Conservation (phyloP, 2,329 filamentous ascomycete species). For the Fusarium pilosicola region DNA sequence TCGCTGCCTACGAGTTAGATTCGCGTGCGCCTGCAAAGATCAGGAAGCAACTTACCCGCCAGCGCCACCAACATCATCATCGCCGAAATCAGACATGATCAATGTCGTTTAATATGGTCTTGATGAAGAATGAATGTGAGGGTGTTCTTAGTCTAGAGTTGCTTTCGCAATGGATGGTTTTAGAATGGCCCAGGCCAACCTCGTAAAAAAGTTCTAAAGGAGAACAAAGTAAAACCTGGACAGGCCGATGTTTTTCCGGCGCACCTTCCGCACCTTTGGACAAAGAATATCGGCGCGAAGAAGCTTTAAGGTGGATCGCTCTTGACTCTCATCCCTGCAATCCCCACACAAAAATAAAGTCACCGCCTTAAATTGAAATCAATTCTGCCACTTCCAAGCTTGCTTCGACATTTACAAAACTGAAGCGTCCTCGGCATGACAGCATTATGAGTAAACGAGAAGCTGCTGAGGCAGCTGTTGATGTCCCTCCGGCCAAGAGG, state of each 20-base stretch:
- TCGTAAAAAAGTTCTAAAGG: conserved; percentile 46
- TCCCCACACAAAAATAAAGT: conserved; percentile 45
- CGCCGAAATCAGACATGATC: conserved; percentile 79
- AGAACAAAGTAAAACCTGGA: conserved; percentile 39
- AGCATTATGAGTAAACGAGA: conserved; percentile 50
- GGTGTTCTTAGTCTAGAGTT: neutral
- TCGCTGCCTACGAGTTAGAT: conserved; percentile 60
- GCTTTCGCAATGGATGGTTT: conserved; percentile 34
- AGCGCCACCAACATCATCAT: conserved; percentile 69
- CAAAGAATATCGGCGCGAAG: neutral
- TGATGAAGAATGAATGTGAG: neutral
- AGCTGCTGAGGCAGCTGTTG: conserved; percentile 39
- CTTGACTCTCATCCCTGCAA: conserved; percentile 15
- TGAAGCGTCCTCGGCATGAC: conserved; percentile 26
- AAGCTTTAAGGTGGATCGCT: conserved; percentile 7
- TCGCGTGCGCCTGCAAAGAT: conserved; percentile 13
- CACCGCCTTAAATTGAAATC: conserved; percentile 49
- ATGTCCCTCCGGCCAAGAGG: conserved; percentile 44
- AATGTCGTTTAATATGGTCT: neutral
- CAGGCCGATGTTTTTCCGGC: conserved; percentile 48
- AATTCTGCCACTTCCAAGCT: conserved; percentile 47
- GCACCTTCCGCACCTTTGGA: neutral
- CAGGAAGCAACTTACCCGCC: conserved; percentile 60
- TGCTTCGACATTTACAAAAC: conserved; percentile 17
- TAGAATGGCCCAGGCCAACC: conserved; percentile 33